These are phyloP conservation scores for Cordyceps tenuipes DNA, from an alignment of 2,329 filamentous ascomycete genomes.

Conservation along the genomic window DNA sequence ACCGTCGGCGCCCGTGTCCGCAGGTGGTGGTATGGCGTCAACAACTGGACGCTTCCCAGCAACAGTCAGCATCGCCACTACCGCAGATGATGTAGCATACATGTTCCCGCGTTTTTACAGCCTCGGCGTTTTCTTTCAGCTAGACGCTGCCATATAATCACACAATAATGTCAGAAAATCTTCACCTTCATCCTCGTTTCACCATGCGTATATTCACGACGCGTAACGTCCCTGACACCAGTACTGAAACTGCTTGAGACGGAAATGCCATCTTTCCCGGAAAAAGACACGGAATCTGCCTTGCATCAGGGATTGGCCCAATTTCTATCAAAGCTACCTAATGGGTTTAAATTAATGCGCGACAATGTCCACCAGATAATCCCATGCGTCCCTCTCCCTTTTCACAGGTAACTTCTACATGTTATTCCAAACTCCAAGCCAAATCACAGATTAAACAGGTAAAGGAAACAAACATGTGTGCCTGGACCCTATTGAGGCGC, in stretches of 20 bases:
- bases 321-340: neutral
- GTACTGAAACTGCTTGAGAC: neutral
- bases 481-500: neutral
- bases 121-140: neutral
- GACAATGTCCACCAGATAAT: neutral
- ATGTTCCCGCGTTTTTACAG: neutral
- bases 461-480: slow-evolving; percentile 5
- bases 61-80: slow-evolving; percentile 8
- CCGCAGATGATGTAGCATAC: slow-evolving; percentile 4
- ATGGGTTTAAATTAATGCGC: neutral
- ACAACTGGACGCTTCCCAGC: slow-evolving; percentile 69
- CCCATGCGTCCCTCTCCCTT: neutral
- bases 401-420: neutral
- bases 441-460: slow-evolving; percentile 15
- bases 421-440: slow-evolving; percentile 11
- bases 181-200: neutral
- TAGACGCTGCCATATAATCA: neutral
- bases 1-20: slow-evolving; percentile 68
- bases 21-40: slow-evolving; percentile 92
- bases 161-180: neutral
- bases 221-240: neutral
- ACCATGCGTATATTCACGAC: neutral
- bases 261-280: neutral
- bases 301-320: neutral
- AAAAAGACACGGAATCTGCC: neutral